Base-by-base conservation (phyloP, 352 stramenopile species). In the Phytophthora brassicae region DNA sequence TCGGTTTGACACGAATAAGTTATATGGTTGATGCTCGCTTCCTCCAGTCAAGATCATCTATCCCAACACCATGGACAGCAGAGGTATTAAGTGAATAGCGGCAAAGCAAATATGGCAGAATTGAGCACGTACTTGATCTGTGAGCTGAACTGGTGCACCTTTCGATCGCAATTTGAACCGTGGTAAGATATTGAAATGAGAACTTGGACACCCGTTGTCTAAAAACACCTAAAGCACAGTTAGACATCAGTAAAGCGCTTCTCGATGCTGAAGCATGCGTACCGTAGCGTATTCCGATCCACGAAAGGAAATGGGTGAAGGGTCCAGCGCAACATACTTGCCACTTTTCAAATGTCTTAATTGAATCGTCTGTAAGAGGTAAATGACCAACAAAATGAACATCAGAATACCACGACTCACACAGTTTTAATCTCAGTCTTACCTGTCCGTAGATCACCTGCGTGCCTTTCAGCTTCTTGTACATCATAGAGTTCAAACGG, bases 361-460 rank as follows among this genome's bases (percentile, higher is more conserved):
- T 61, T 91, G 80, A 55, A 89, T 72, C 9, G 72, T 74, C 78
- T 89, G 50, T 9, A 56, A 8, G 33, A 46, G 0, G 8, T 51
- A 41, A 39, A 53, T 12, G 0, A 16, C 48, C 26, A 52, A 23
- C 1, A 52, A 23, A 0, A 45, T 43, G 12, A 46, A 3, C 16
- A 46, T 28, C 8, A 49, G 8, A n/a, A 45, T 26, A 2, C 39
- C 39, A 45, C 19, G 39, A 45, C 17, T 45, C 24, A 20, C 22
- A 17, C 42, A 0, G 8, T 20, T 42, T 29, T 17, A 20, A 46
- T 2, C 19, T 19, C 12, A 4, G 20, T 14, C 23, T 43, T 31
- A 89, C 81, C 52, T 90, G 78, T 43, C 82, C 82, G 17, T 91
- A 91, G 7, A 79, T 82, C 16, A 91, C 78, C 53, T 82, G 74